phyloP scores from a whole-genome alignment of 2,329 filamentous ascomycete genomes.

The Colletotrichum horii region DNA sequence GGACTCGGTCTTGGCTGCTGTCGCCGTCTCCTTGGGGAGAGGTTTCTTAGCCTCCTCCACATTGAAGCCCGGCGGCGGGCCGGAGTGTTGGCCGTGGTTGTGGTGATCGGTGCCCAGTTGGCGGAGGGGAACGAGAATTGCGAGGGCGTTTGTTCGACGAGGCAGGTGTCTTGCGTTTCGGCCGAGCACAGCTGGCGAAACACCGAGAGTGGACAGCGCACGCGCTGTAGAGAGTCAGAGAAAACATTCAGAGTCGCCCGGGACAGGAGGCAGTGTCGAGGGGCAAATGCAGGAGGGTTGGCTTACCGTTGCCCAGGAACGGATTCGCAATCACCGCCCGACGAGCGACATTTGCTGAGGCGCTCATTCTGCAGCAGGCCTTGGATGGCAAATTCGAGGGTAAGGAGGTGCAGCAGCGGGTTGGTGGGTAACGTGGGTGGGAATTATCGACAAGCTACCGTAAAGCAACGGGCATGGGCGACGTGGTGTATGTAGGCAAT shows the following conservation, averaged over 20 bases:
- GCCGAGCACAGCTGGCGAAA: slow-evolving; percentile 51
- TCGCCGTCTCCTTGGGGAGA: slow-evolving; percentile 60
- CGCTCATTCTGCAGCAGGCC: slow-evolving; percentile 50
- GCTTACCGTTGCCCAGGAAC: slow-evolving; percentile 54
- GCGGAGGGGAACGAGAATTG: slow-evolving; percentile 62
- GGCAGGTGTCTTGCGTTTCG: slow-evolving; percentile 52
- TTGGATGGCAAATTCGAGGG: background rate
- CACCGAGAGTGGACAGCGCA: slow-evolving; percentile 50
- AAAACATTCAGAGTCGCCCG: background rate
- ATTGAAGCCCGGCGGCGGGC: slow-evolving; percentile 89
- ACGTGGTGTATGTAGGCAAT: background rate
- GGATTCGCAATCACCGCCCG: slow-evolving; percentile 59
- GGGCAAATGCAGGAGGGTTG: slow-evolving; percentile 18
- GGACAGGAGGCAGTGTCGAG: background rate
- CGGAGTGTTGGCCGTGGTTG: slow-evolving; percentile 54
- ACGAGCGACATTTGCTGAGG: slow-evolving; percentile 60
- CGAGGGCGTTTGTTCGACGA: slow-evolving; percentile 54
- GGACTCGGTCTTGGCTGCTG: slow-evolving; percentile 38
- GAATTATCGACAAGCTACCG: background rate
- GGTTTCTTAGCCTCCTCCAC: slow-evolving; percentile 89
- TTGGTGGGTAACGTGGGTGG: background rate
- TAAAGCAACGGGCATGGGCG: background rate
- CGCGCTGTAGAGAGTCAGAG: slow-evolving; percentile 44
- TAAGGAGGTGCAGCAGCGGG: background rate
- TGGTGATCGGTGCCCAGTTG: slow-evolving; percentile 65